These are phyloP conservation scores for Aspergillus phoenicis DNA, from an alignment of 2,329 filamentous ascomycete species.

Conservation along the genomic window DNA sequence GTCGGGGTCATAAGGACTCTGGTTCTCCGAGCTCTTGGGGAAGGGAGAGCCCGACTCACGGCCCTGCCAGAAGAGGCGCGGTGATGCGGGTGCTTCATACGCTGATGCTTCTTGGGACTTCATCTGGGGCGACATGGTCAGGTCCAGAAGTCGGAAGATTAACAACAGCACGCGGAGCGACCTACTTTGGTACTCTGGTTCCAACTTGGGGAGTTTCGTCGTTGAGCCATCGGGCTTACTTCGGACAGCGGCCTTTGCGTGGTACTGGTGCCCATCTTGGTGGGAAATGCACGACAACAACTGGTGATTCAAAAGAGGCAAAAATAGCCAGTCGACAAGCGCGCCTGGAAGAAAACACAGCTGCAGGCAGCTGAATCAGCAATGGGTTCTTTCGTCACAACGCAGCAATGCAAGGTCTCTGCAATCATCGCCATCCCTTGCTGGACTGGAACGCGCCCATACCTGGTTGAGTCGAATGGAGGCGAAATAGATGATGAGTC, in stretches of 20 bases:
- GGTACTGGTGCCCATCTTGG: constrained; percentile 62
- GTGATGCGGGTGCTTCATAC: constrained; percentile 65
- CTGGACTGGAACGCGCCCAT: constrained; percentile 22
- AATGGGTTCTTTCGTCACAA: constrained; percentile 16
- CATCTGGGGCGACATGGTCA: constrained; percentile 60
- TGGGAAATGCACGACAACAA: constrained; percentile 33
- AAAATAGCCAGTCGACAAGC: constrained; percentile 6
- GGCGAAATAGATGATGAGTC: constrained; percentile 18
- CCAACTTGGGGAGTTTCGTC: constrained; percentile 91
- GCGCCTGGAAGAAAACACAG: constrained; percentile 19
- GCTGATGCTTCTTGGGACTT: constrained; percentile 75
- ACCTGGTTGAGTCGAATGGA: constrained; percentile 12
- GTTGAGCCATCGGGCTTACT: constrained; percentile 79
- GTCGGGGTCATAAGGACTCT: constrained; percentile 58
- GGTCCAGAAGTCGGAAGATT: neutral
- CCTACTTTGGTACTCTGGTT: constrained; percentile 73
- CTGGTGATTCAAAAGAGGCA: constrained; percentile 15
- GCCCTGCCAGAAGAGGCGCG: constrained; percentile 87
- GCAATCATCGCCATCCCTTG: constrained; percentile 20
- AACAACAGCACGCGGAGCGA: neutral
- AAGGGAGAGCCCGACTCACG: constrained; percentile 69
- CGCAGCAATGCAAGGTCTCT: constrained; percentile 9
- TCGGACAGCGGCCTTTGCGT: constrained; percentile 80
- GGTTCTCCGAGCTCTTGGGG: constrained; percentile 70
- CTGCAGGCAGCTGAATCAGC: constrained; percentile 20